Conservation (phyloP, 116 monocot genomes). For the Iris pallida region DNA sequence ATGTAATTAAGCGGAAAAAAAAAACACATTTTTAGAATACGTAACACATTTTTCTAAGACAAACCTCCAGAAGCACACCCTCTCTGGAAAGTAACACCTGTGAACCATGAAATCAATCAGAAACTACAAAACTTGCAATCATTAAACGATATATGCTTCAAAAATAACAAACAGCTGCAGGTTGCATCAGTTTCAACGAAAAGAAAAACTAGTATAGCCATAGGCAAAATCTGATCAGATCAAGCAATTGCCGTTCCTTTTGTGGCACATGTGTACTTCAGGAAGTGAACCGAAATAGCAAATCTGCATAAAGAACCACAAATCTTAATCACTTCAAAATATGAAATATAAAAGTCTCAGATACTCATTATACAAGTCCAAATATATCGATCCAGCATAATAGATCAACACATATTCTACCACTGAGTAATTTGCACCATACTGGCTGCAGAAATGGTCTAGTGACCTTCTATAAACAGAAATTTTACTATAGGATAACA, state of each 20-base stretch:
- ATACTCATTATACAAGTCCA: conserved; percentile 14
- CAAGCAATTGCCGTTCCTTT: conserved; percentile 8
- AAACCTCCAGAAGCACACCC: conserved; percentile 15
- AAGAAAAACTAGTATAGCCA: conserved; percentile 1
- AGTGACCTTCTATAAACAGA: conserved; percentile 10
- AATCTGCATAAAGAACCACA: conserved; percentile 28
- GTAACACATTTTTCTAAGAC: conserved; percentile 14
- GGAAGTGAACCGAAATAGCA: conserved; percentile 14
- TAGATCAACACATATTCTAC: neutral
- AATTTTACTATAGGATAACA: no score
- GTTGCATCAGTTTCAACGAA: neutral
- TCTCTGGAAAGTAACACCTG: conserved; percentile 19
- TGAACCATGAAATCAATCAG: conserved; percentile 16
- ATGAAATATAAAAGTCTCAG: conserved; percentile 1
- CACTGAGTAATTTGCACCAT: neutral
- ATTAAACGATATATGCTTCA: neutral
- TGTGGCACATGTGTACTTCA: conserved; percentile 7
- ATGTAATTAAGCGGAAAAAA: neutral
- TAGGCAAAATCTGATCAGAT: neutral
- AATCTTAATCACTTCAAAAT: conserved; percentile 19
- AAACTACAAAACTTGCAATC: neutral
- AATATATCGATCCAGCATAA: conserved; percentile 1
- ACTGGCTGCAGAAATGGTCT: conserved; percentile 7
- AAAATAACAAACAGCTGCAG: neutral
- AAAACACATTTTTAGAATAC: conserved; percentile 2